Percentiles rank a stretch among this genome's conserved stretches.
Conservation (phyloP, 2,329 filamentous ascomycete genomes). For the Xylaria sp. region DNA sequence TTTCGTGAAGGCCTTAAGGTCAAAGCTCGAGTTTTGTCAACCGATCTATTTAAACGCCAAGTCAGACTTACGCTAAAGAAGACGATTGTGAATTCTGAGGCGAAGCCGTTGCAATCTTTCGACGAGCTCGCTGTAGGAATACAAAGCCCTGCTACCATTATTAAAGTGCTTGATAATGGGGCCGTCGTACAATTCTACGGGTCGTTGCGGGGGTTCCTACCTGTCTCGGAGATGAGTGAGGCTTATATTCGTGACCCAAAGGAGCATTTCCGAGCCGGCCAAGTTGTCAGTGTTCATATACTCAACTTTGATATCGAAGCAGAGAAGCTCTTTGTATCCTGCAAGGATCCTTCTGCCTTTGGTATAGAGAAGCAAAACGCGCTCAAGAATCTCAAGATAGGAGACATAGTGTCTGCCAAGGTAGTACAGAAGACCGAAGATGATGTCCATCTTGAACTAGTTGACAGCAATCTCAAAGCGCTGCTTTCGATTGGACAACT, state of each 20-base stretch:
- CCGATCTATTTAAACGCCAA: constrained; percentile 77
- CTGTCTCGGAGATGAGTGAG: constrained; percentile 97
- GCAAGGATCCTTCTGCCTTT: constrained; percentile 86
- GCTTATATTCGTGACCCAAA: constrained; percentile 90
- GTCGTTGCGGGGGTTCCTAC: constrained; percentile 83
- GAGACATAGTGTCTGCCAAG: constrained; percentile 78
- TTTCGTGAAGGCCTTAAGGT: constrained; percentile 88
- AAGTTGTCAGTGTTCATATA: constrained; percentile 92
- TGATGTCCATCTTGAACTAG: constrained; percentile 79
- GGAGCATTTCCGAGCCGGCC: constrained; percentile 88
- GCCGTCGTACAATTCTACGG: constrained; percentile 95
- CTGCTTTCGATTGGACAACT: constrained; percentile 81
- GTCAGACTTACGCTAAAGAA: constrained; percentile 94
- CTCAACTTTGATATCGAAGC: constrained; percentile 78
- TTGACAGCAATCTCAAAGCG: constrained; percentile 78
- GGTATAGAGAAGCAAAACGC: constrained; percentile 79
- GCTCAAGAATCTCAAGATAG: constrained; percentile 77
- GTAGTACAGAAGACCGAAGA: constrained; percentile 85
- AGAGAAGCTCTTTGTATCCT: constrained; percentile 84
- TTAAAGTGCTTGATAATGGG: constrained; percentile 80
- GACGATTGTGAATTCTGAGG: constrained; percentile 88
- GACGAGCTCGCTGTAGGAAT: constrained; percentile 77
- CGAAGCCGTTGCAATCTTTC: constrained; percentile 80
- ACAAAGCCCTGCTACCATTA: constrained; percentile 85
- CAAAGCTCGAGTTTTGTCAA: constrained; percentile 85